Base-by-base conservation (phyloP, 2,329 filamentous ascomycete species). In the Fusarium caatingaense region DNA sequence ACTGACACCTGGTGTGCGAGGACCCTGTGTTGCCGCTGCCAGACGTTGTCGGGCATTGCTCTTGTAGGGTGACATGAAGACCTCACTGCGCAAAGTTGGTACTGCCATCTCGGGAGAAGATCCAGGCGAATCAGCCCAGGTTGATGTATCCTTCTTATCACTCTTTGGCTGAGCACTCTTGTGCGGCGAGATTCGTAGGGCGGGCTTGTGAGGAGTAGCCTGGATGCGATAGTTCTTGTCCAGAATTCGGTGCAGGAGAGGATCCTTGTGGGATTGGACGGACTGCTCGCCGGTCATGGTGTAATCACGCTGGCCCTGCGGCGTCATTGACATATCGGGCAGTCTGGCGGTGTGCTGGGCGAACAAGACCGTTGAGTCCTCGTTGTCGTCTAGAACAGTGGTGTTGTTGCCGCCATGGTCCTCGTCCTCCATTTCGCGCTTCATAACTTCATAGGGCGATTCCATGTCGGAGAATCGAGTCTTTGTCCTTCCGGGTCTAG, bases 141-240 rank as follows among this genome's bases (percentile, higher is more conserved):
- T 76, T 4, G 80, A 76, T 10, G 77, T 74, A 45, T 77, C 76
- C 55, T 79, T 78, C 63, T 79, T 79, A n/a, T 76, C 76, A 44
- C 73, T 76, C 66, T 79, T 79, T 11, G 76, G 77, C 54, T 79
- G 76, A 25, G 77, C 76, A 40, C 73, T 76, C 64, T 84, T 85
- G 56, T 84, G 76, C 3, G 85, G 84, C 10, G 84, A 86, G 45
- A 84, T 78, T 37, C 81, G 82, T 32, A 79, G 74, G 5, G 80
- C 72, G 6, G 78, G 76, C 75, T 89, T 91, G 72, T 96, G 90
- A 0, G 96, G 96, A 12, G 96, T 99, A 8, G 95, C 93, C 80
- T 97, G 93, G 25, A 99, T 86, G 32, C 95, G 93, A 83, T 97
- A 99, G 61, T 92, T 98, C 81, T 97, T 98, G 83, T 98, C 94